These are phyloP conservation scores for Chytriomyces sp. DNA, from an alignment of 192 early-diverging fungal genomes.

Conservation along the genomic window DNA sequence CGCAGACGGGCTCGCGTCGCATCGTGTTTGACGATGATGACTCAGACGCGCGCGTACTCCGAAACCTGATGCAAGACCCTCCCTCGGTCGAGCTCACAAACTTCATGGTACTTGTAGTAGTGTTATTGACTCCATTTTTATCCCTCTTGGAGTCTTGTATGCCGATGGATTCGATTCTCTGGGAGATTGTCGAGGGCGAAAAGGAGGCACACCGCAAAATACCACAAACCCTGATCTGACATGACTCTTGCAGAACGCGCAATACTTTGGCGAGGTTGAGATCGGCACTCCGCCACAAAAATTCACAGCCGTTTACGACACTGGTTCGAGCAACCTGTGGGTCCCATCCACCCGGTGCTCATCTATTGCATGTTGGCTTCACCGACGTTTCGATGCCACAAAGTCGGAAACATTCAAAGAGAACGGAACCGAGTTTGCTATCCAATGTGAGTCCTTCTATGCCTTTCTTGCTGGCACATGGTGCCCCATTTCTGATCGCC, in stretches of 20 bases:
- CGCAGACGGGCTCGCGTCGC: constrained; percentile 24
- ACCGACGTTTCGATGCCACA: constrained; percentile 80
- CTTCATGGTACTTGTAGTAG: constrained; percentile 7
- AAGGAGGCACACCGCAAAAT: too few species aligned
- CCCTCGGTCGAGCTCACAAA: constrained; percentile 24
- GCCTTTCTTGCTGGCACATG: not conserved
- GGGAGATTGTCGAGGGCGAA: too few species aligned
- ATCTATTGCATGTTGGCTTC: constrained; percentile 96
- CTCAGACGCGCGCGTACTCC: not conserved
- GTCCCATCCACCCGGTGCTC: constrained; percentile 91
- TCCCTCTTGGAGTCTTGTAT: too few species aligned
- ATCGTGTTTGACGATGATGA: not conserved
- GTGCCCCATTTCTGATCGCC: not conserved
- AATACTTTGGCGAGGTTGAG: constrained; percentile 90
- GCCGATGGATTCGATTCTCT: too few species aligned
- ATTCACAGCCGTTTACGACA: constrained; percentile 93
- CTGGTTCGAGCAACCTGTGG: constrained; percentile 92
- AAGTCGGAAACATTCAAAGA: constrained; percentile 76
- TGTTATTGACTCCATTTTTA: constrained; percentile 76
- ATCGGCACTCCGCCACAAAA: constrained; percentile 78
- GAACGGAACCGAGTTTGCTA: constrained; percentile 95
- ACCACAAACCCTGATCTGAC: too few species aligned
- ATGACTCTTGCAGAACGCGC: constrained; percentile 83
- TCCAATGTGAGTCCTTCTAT: constrained; percentile 57
- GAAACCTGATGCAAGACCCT: not conserved